phyloP scores from a whole-genome alignment of 139 green algal species.

The Mesostigma viride region DNA sequence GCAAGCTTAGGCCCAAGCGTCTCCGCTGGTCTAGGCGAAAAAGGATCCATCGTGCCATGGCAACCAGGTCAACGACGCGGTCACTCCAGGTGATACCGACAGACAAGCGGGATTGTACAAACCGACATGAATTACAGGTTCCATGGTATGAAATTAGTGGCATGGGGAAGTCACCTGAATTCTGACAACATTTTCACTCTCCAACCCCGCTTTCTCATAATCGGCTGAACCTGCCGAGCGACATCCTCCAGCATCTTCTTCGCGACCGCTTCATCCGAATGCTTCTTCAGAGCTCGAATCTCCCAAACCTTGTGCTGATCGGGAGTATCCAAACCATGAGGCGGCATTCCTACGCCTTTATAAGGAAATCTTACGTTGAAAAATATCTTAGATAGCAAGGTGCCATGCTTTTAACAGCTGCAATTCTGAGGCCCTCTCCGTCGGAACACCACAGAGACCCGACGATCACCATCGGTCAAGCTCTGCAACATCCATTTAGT shows the following conservation, averaged over 20 bases:
- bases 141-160: background rate
- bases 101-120: background rate
- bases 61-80: background rate
- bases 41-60: background rate
- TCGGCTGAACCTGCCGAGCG: constrained; percentile 69
- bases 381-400: no score
- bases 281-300: constrained; percentile 9
- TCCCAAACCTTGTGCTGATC: constrained; percentile 30
- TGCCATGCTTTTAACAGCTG: no score
- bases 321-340: no score
- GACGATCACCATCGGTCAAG: no score
- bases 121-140: background rate
- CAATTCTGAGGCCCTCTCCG: no score
- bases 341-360: no score
- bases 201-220: constrained; percentile 55
- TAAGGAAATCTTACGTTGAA: no score
- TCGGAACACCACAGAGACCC: no score
- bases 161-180: constrained; percentile 37
- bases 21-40: background rate
- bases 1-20: background rate
- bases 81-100: background rate
- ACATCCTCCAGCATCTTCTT: constrained; percentile 41
- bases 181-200: constrained; percentile 53
- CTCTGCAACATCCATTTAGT: no score
- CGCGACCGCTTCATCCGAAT: constrained; percentile 44